Conservation (phyloP, 805 yeast species). For the Starmerella bombi region DNA sequence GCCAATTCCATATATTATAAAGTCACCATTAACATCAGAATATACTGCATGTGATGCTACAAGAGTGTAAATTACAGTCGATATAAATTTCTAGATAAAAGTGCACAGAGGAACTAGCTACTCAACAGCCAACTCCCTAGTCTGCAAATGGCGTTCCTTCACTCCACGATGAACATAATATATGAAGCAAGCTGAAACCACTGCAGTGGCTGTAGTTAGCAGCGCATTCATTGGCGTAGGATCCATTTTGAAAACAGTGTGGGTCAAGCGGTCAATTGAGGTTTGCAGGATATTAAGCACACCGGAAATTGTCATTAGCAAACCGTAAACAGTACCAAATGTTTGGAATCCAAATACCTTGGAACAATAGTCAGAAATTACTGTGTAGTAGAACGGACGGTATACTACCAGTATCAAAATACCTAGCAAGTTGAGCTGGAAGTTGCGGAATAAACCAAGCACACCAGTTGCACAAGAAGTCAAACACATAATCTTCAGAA, state of each 20-base stretch:
- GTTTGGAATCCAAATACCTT: constrained; percentile 88
- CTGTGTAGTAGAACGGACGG: constrained; percentile 86
- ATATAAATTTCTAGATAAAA: too few relatives aligned
- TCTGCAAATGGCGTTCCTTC: not conserved
- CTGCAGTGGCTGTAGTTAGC: constrained; percentile 36
- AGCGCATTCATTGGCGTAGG: constrained; percentile 64
- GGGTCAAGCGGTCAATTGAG: constrained; percentile 56
- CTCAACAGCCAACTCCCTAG: not conserved
- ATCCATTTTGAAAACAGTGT: constrained; percentile 50
- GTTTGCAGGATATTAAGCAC: constrained; percentile 64
- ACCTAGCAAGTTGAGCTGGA: constrained; percentile 48
- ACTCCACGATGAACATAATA: not conserved
- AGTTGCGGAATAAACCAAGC: constrained; percentile 46
- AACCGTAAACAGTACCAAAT: constrained; percentile 84
- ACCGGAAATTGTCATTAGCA: constrained; percentile 72
- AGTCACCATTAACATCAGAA: too few relatives aligned
- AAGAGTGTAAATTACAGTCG: too few relatives aligned
- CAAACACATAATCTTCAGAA: constrained; percentile 35
- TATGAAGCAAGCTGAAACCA: constrained; percentile 2
- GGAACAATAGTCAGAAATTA: constrained; percentile 81
- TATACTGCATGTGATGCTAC: too few relatives aligned
- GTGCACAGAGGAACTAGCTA: too few relatives aligned
- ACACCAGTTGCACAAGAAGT: constrained; percentile 56
- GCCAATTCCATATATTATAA: too few relatives aligned
- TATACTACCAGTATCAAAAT: constrained; percentile 62